Evolutionary conservation across 2,329 filamentous ascomycete species (phyloP).

Genomic region (Pseudogymnoascus sp.): DNA sequence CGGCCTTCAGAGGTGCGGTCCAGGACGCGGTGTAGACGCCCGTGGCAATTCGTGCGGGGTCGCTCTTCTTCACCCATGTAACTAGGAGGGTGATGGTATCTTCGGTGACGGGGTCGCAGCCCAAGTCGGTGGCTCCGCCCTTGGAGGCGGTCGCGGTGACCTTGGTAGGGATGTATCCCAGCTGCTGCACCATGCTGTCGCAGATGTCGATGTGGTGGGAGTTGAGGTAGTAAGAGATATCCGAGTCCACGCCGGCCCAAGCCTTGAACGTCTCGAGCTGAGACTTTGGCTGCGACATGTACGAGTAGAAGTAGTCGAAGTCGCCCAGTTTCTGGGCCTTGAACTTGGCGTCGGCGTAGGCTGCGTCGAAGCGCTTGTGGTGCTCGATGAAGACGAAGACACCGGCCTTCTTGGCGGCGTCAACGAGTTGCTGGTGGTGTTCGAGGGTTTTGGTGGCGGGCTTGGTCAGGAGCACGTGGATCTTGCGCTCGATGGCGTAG

Average conservation of each 20-base stretch:
- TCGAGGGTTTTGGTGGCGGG: constrained; percentile 78
- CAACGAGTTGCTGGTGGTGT: constrained; percentile 70
- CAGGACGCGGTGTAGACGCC: constrained; percentile 90
- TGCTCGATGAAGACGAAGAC: constrained; percentile 94
- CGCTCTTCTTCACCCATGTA: constrained; percentile 70
- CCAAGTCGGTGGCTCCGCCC: constrained; percentile 69
- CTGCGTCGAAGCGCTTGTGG: constrained; percentile 92
- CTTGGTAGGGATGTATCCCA: constrained; percentile 65
- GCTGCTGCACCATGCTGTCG: constrained; percentile 75
- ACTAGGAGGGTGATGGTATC: constrained; percentile 89
- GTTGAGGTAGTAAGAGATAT: constrained; percentile 95
- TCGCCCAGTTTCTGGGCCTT: constrained; percentile 71
- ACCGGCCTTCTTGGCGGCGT: constrained; percentile 60
- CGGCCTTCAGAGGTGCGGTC: constrained; percentile 86
- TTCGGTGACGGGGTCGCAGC: constrained; percentile 74
- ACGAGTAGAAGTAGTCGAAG: constrained; percentile 98
- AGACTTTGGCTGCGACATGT: constrained; percentile 89
- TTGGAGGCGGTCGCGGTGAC: constrained; percentile 72
- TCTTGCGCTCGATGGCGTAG: constrained; percentile 79
- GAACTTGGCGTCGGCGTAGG: constrained; percentile 79
- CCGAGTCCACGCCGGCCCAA: constrained; percentile 84
- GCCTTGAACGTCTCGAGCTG: constrained; percentile 92
- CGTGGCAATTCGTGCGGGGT: constrained; percentile 64
- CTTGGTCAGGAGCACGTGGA: constrained; percentile 92
- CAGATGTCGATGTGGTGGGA: constrained; percentile 89